A percentile compares a stretch with the other conserved stretches of the same genome.
Conservation (phyloP, 352 stramenopile species). For the Pythium aquatile region DNA sequence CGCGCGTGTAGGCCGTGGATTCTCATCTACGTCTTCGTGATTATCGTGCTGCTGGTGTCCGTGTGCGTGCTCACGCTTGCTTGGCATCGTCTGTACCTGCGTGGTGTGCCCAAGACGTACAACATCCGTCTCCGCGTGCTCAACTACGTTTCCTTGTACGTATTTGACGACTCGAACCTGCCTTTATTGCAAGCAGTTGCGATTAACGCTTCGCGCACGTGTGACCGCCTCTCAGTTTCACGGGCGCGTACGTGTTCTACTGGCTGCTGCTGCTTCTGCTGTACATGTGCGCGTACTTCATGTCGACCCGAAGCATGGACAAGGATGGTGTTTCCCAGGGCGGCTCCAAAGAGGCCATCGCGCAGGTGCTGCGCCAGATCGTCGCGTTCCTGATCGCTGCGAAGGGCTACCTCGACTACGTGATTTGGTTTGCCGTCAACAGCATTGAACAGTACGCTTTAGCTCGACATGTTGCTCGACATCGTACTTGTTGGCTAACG, state of each 20-base stretch:
- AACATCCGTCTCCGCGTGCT: slow-evolving; percentile 87
- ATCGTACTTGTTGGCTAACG: too few species aligned
- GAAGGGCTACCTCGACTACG: slow-evolving; percentile 85
- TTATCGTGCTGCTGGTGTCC: slow-evolving; percentile 81
- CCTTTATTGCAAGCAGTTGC: not conserved
- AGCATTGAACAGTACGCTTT: slow-evolving; percentile 67
- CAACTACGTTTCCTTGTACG: slow-evolving; percentile 88
- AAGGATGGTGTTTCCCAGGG: slow-evolving; percentile 33
- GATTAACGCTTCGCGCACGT: not conserved
- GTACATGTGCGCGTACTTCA: slow-evolving; percentile 91
- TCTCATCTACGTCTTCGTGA: slow-evolving; percentile 84
- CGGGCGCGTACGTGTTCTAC: slow-evolving; percentile 86
- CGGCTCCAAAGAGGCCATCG: slow-evolving; percentile 40
- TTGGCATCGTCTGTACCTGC: slow-evolving; percentile 82
- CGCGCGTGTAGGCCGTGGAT: slow-evolving; percentile 66
- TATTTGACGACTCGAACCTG: slow-evolving; percentile 5
- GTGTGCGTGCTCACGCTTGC: slow-evolving; percentile 81
- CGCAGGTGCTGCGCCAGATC: slow-evolving; percentile 78
- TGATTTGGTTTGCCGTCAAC: slow-evolving; percentile 91
- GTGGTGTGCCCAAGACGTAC: slow-evolving; percentile 86
- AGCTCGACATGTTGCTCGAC: too few species aligned
- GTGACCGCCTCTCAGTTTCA: slow-evolving; percentile 49
- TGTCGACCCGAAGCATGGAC: slow-evolving; percentile 64
- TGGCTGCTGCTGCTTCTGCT: slow-evolving; percentile 83
- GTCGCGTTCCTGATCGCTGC: slow-evolving; percentile 83